These are phyloP conservation scores for Aspergillus taichungensis DNA, from an alignment of 495 filamentous ascomycete genomes.

Conservation along the genomic window DNA sequence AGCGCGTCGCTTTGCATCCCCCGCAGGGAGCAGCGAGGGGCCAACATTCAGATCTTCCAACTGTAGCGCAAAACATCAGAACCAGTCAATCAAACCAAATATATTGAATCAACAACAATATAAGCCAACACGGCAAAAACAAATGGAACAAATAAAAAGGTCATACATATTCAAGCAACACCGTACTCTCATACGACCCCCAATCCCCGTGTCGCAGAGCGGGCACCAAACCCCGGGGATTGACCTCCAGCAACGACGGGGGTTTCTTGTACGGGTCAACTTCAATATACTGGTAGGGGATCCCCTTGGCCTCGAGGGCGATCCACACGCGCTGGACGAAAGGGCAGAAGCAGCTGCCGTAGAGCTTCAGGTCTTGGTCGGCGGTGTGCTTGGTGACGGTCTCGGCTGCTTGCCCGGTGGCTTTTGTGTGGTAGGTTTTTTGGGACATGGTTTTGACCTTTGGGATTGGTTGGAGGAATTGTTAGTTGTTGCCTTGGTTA, in stretches of 20 bases:
- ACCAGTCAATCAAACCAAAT: too few species aligned
- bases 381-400: conserved; percentile 68
- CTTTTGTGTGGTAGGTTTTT: conserved; percentile 76
- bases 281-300: conserved; percentile 87
- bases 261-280: conserved; percentile 84
- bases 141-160: not conserved
- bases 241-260: conserved; percentile 67
- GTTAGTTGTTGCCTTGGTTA: not conserved
- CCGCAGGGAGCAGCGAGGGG: conserved; percentile 53
- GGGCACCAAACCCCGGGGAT: conserved; percentile 82
- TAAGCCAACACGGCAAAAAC: not conserved
- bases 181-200: conserved; percentile 79
- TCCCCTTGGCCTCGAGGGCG: conserved; percentile 74
- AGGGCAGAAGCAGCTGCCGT: conserved; percentile 83
- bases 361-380: conserved; percentile 69
- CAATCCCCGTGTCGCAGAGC: conserved; percentile 76
- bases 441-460: conserved; percentile 44
- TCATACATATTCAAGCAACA: conserved; percentile 82
- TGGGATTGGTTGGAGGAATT: not conserved
- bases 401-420: conserved; percentile 63
- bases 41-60: conserved; percentile 68
- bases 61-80: conserved; percentile 26
- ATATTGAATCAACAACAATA: not conserved
- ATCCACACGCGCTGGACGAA: conserved; percentile 97
- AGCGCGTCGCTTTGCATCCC: conserved; percentile 59